These are phyloP conservation scores for Suillus ampliporus DNA, from an alignment of 768 basidiomycete species.

Conservation along the genomic window DNA sequence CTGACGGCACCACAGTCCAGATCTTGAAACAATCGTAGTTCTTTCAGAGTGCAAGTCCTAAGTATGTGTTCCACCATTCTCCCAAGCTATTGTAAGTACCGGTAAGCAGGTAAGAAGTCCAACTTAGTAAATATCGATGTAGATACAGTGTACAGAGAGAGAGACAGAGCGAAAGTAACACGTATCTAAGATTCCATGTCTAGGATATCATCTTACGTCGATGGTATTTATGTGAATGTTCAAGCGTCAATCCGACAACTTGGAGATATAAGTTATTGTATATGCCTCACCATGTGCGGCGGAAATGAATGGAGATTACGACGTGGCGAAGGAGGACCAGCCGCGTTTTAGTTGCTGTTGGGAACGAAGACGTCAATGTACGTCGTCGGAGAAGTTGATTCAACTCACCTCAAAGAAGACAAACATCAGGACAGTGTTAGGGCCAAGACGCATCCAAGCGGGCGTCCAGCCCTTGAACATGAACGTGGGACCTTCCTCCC, in stretches of 20 bases:
- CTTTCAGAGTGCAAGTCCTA: not conserved
- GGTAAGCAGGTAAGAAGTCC: not conserved
- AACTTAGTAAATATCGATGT: not conserved
- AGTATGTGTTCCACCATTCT: not conserved
- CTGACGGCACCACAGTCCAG: too few species aligned
- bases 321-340: conserved; percentile 44
- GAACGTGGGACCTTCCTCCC: conserved; percentile 76
- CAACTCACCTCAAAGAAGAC: conserved; percentile 79
- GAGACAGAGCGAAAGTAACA: not conserved
- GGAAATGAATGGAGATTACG: not conserved
- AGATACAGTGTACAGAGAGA: not conserved
- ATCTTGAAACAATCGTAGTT: too few species aligned
- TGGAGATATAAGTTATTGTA: not conserved
- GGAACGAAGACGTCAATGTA: conserved; percentile 14
- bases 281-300: not conserved
- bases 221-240: not conserved
- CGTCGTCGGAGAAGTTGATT: conserved; percentile 1
- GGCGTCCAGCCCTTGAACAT: conserved; percentile 92
- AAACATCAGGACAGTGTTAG: conserved; percentile 85
- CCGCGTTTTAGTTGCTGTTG: conserved; percentile 72
- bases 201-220: conserved; percentile 8
- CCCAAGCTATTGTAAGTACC: not conserved
- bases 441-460: conserved; percentile 82
- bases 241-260: conserved; percentile 1
- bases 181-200: not conserved